Base-by-base conservation (phyloP, 805 yeast genomes). In the Komagataella pastoris region DNA sequence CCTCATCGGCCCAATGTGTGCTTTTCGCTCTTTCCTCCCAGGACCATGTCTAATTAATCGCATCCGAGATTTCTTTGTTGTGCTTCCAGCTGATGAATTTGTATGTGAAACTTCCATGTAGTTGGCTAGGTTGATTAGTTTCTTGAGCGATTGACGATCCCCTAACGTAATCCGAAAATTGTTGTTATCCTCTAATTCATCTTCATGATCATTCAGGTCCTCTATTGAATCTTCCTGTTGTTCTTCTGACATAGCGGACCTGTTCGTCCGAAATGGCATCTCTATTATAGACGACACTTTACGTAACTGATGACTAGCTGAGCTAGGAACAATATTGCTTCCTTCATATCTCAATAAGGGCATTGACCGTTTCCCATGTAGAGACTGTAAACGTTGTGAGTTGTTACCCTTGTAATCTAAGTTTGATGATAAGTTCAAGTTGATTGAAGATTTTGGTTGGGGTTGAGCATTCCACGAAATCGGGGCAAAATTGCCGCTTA, bases 1-100 rank as follows among this genome's bases (percentile, higher is more conserved):
- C 48, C 67, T 69, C 81, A 83, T 80, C 44, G 68, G 67, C 3
- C 70, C 69, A 48, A 21, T 14, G 23, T 46, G 24, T 5, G 24
- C n/a, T 18, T 46, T 46, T 18, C 24, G 30, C 3, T 49, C 44
- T 10, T 49, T 47, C 14, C 55, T 65, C 24, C 56, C 59, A 6
- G 50, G 50, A 17, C 52, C 48, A 17, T 49, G 47, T 19, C 45
- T 17, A 7, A 51, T 47, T 46, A 47, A 36, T 8, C 43, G 50
- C 14, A 46, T 47, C 21, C 45, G 17, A n/a, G 47, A 21, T 45
- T 43, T 47, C 17, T 49, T 43, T 46, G 23, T 49, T 44, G 47
- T n/a, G 18, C n/a, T 10, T 14, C 30, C 17, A 10, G 47, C 52
- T 23, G 47, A 48, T 43, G 45, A 47, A 43, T 30, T 47, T 46